Percentiles rank a stretch among this genome's conserved stretches.
Conservation (phyloP, 371 early-diverging fungal genomes). For the Actinomortierella wolfii region DNA sequence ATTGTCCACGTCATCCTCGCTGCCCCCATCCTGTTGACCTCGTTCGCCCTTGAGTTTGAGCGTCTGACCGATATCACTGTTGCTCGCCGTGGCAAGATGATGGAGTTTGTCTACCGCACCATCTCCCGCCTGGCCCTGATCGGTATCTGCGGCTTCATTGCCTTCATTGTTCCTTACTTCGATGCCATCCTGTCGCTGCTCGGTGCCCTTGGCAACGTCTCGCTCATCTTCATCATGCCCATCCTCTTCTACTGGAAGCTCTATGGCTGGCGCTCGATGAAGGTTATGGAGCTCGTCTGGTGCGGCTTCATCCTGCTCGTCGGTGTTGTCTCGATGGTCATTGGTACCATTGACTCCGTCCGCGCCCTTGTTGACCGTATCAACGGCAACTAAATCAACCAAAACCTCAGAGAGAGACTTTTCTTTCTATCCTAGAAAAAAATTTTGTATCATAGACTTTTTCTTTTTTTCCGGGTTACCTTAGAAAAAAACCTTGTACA, state of each 20-base stretch:
- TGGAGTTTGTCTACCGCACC: constrained; percentile 59
- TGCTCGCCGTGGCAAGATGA: constrained; percentile 52
- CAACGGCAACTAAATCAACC: neutral
- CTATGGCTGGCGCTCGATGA: constrained; percentile 64
- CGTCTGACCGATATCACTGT: constrained; percentile 62
- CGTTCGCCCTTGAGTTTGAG: constrained; percentile 75
- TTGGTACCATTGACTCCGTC: constrained; percentile 77
- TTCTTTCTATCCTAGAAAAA: neutral
- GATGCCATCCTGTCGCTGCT: constrained; percentile 75
- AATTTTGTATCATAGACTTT: too few species aligned
- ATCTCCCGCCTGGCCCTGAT: constrained; percentile 57
- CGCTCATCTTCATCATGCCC: constrained; percentile 80
- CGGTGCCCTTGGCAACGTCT: constrained; percentile 77
- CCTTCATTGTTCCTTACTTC: constrained; percentile 77
- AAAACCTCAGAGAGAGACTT: neutral
- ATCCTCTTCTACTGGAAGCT: constrained; percentile 75
- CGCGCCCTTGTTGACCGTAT: constrained; percentile 20
- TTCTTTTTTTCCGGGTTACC: too few species aligned
- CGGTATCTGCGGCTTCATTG: constrained; percentile 57
- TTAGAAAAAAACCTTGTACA: too few species aligned
- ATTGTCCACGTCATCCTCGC: constrained; percentile 82
- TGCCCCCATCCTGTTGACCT: constrained; percentile 76
- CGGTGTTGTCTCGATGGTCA: constrained; percentile 72
- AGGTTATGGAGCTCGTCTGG: constrained; percentile 63
- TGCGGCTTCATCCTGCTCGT: constrained; percentile 62